Evolutionary conservation across 345 rosid species (phyloP).

Genomic region (Corchorus capsularis): DNA sequence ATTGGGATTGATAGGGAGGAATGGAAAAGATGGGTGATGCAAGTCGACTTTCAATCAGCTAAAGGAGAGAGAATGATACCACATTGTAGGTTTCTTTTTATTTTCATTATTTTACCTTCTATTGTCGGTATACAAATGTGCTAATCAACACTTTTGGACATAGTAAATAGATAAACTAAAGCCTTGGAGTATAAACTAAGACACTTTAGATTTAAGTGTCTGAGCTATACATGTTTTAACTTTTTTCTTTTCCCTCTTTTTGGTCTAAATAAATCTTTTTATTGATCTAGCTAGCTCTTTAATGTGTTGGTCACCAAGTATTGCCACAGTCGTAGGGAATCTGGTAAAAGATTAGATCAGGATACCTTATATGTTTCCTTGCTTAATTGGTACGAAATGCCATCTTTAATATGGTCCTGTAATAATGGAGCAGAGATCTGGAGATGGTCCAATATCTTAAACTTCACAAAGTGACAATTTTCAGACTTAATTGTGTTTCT

Average conservation of each 20-base stretch:
- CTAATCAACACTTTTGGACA: background rate
- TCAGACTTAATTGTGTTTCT: slow-evolving; percentile 12
- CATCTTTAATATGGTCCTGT: background rate
- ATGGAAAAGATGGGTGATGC: slow-evolving; percentile 94
- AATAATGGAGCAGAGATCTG: background rate
- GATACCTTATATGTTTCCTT: background rate
- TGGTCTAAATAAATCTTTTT: background rate
- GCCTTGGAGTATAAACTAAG: background rate
- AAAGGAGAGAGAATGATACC: slow-evolving; percentile 66
- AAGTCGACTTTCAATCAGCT: slow-evolving; percentile 69
- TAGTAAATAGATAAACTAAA: slow-evolving; percentile 8
- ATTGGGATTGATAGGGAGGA: slow-evolving; percentile 75
- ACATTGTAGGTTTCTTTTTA: slow-evolving; percentile 67
- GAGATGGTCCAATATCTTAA: background rate
- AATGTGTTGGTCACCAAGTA: background rate
- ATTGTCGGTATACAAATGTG: slow-evolving; percentile 11
- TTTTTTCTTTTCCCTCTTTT: background rate
- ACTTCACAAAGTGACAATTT: background rate
- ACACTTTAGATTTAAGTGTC: background rate
- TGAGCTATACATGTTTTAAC: no score
- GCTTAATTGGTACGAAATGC: background rate
- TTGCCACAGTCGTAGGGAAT: background rate
- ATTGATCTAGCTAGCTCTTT: slow-evolving; percentile 7
- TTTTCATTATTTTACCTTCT: slow-evolving; percentile 14
- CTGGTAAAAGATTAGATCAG: background rate